Conservation (phyloP, 208 protist genomes). For the Crithidia acanthocephali region DNA sequence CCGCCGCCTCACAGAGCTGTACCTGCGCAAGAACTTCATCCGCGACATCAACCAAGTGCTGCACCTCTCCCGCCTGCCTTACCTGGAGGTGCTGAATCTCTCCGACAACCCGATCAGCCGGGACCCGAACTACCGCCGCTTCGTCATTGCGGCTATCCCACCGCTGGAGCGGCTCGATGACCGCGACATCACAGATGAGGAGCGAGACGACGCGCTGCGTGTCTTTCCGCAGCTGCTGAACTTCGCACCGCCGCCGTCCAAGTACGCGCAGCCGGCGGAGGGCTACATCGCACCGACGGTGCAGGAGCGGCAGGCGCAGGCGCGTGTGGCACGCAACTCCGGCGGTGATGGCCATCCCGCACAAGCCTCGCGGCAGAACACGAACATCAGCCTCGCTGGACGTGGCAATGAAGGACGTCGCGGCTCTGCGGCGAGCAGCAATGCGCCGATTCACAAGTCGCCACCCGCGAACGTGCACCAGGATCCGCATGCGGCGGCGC, state of each 20-base stretch:
- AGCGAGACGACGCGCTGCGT: constrained; percentile 63
- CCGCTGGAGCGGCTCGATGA: constrained; percentile 79
- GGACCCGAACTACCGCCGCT: constrained; percentile 89
- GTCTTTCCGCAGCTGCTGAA: constrained; percentile 81
- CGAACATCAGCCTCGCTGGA: background rate
- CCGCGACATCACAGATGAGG: constrained; percentile 63
- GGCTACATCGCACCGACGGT: constrained; percentile 28
- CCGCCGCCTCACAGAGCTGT: constrained; percentile 67
- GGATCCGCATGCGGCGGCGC: constrained; percentile 2
- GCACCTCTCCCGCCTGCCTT: constrained; percentile 70
- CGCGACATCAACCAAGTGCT: constrained; percentile 88
- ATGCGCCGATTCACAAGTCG: constrained; percentile 16
- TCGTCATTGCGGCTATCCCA: constrained; percentile 84
- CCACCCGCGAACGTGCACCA: constrained; percentile 5
- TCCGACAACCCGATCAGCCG: constrained; percentile 87
- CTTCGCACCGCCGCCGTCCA: constrained; percentile 78
- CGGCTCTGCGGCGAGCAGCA: constrained; percentile 9
- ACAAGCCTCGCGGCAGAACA: background rate
- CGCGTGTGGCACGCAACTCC: constrained; percentile 8
- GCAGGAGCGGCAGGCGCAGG: constrained; percentile 28
- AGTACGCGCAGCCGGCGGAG: constrained; percentile 61
- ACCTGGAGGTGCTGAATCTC: constrained; percentile 79
- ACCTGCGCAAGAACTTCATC: constrained; percentile 88
- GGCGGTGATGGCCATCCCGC: background rate
- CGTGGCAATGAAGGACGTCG: constrained; percentile 5